Evolutionary conservation across 164 flowering plant genomes (phyloP), one percentile per base, ranked within the genome.

Genomic region (Piper betle): DNA sequence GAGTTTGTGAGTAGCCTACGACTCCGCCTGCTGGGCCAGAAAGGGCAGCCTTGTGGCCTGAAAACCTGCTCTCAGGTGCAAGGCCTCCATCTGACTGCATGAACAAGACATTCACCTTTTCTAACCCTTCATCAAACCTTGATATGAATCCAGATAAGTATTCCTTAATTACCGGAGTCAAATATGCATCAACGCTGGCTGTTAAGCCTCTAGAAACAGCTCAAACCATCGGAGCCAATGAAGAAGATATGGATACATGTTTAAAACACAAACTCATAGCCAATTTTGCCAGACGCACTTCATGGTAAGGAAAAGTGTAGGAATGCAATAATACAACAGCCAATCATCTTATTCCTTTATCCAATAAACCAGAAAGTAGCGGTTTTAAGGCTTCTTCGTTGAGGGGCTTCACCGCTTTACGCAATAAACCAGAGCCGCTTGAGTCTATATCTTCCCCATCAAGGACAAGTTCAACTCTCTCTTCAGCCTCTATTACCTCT

Each of bases 21-120:
- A 93, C 99, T 11, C 99, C 99, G 63, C 97, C 99, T 13, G 99
- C 99, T 69, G 99, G 99, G 55, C 99, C 99, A 3, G 99, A 93
- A 57, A 93, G 73, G 43, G 90, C 91, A 1, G 99, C 99, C 74
- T 88, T 93, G 74, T 93, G 99, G 60, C 99, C 99, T 18, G 99
- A 93, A 78, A 93, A 93, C 61, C 91, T 81, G 71, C 76, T 85
- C 64, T 93, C 97, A 2, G 99, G 96, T 39, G 97, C 99, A 64
- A 93, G 88, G 16, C 99, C 99, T 57, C 99, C 99, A 72, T 93
- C 99, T 33, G 99, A 93, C 60, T 93, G 99, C 99, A 93, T 93
- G 70, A 93, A 93, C 66, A 93, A 64, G 57, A 93, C 97, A 77
- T 93, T 88, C 65, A 93, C 71, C 71, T 81, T 84, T 18, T 84